Conservation (phyloP, 2,329 filamentous ascomycete species). For the Aspergillus sp. region DNA sequence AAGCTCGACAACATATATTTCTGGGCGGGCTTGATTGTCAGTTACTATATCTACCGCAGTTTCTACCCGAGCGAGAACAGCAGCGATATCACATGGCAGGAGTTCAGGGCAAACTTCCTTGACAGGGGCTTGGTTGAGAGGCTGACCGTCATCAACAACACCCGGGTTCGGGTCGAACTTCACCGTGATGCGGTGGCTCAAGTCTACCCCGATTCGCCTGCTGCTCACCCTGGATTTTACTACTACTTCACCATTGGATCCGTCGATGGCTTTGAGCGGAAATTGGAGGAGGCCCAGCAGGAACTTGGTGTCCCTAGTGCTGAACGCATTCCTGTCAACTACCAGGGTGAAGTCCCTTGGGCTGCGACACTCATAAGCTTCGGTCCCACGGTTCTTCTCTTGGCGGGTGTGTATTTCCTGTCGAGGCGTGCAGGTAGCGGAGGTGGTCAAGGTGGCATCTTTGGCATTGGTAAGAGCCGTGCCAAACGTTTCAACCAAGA, state of each 20-base stretch:
- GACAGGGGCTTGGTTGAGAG: conserved; percentile 96
- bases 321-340: conserved; percentile 93
- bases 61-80: conserved; percentile 67
- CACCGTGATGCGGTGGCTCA: conserved; percentile 71
- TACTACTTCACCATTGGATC: conserved; percentile 97
- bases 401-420: conserved; percentile 79
- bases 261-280: conserved; percentile 86
- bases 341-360: conserved; percentile 73
- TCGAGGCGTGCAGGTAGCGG: conserved; percentile 72
- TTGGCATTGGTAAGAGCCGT: conserved; percentile 92
- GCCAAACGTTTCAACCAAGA: conserved; percentile 98
- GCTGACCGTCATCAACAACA: conserved; percentile 76
- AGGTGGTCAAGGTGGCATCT: conserved; percentile 73
- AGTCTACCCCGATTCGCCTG: conserved; percentile 75
- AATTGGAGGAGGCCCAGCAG: conserved; percentile 82
- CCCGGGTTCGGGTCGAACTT: conserved; percentile 76
- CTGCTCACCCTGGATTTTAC: conserved; percentile 67
- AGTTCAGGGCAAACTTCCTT: conserved; percentile 88
- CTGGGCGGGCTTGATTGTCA: conserved; percentile 56
- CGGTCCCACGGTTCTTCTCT: conserved; percentile 81
- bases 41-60: conserved; percentile 64
- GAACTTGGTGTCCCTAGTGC: conserved; percentile 80
- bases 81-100: conserved; percentile 95
- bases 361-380: conserved; percentile 75
- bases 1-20: conserved; percentile 55